Evolutionary conservation across 1,139 yeast genomes (phyloP).

Genomic region (Saccharomycopsis hybrid): DNA sequence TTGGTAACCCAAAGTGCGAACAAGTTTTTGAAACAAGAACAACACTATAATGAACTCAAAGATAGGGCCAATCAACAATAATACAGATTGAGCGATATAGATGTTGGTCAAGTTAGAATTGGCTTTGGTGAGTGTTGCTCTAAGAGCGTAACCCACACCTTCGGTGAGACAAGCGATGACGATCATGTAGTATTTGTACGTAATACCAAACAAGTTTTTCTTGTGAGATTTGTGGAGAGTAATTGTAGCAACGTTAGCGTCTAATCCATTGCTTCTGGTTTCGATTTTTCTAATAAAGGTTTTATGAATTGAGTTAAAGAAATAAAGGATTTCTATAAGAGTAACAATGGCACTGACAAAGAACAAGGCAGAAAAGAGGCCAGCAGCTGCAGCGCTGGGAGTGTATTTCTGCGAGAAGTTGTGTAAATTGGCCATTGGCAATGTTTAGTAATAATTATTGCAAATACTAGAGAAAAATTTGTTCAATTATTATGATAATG

Average conservation of each 20-base stretch:
- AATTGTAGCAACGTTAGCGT: background rate
- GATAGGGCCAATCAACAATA: constrained; percentile 38
- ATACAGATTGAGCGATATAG: constrained; percentile 33
- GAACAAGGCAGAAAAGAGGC: background rate
- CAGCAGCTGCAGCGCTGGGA: background rate
- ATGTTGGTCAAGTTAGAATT: constrained; percentile 25
- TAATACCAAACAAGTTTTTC: background rate
- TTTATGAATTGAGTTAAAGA: constrained; percentile 1
- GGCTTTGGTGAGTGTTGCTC: constrained; percentile 23
- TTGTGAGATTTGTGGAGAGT: background rate
- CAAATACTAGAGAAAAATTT: background rate
- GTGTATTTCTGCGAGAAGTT: background rate
- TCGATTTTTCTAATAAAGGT: background rate
- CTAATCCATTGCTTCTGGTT: background rate
- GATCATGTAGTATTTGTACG: background rate
- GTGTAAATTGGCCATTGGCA: background rate
- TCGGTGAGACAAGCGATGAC: constrained; percentile 29
- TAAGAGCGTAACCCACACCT: constrained; percentile 32
- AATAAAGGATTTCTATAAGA: constrained; percentile 19
- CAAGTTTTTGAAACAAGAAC: constrained; percentile 37
- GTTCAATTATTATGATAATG: no score
- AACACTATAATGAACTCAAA: constrained; percentile 39
- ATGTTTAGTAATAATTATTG: background rate
- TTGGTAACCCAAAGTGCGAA: constrained; percentile 29
- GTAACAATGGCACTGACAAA: constrained; percentile 18